phyloP scores from a whole-genome alignment of 164 flowering plant genomes.

The Macadamia integrifolia region DNA sequence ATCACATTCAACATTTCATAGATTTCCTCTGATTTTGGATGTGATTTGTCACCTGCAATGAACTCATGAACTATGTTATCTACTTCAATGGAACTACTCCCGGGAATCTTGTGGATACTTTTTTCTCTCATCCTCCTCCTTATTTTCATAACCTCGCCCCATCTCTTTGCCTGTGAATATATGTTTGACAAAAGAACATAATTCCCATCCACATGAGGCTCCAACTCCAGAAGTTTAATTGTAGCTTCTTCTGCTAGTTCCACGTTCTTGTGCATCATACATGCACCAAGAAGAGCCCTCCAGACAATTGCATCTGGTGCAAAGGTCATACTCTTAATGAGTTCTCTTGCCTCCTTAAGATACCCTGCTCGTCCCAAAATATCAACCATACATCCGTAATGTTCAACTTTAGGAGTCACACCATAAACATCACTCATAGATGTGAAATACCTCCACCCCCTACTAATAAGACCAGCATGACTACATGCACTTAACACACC shows the following conservation, averaged over 20 bases:
- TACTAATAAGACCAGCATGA: slow-evolving; percentile 27
- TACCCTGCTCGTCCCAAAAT: slow-evolving; percentile 28
- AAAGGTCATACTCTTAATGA: slow-evolving; percentile 28
- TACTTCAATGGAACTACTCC: slow-evolving; percentile 34
- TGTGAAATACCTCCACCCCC: slow-evolving; percentile 20
- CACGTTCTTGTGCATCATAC: slow-evolving; percentile 25
- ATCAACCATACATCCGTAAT: slow-evolving; percentile 39
- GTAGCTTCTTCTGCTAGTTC: slow-evolving; percentile 27
- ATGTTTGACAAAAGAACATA: slow-evolving; percentile 32
- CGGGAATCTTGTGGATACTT: slow-evolving; percentile 28
- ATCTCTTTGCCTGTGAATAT: slow-evolving; percentile 27
- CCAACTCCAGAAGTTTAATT: slow-evolving; percentile 27
- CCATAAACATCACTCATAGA: slow-evolving; percentile 24
- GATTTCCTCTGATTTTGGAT: slow-evolving; percentile 23
- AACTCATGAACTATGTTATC: slow-evolving; percentile 27
- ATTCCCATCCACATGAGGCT: slow-evolving; percentile 30
- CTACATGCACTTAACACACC: slow-evolving; percentile 30
- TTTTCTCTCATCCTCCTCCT: slow-evolving; percentile 27
- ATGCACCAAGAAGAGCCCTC: slow-evolving; percentile 34
- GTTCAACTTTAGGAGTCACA: slow-evolving; percentile 27
- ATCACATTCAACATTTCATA: slow-evolving; percentile 25
- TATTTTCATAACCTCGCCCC: slow-evolving; percentile 26
- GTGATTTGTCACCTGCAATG: slow-evolving; percentile 29
- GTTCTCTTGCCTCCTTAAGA: slow-evolving; percentile 26
- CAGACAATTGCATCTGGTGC: slow-evolving; percentile 32